phyloP scores from a whole-genome alignment of 2,329 filamentous ascomycete species.

The Mariannaea sp. region DNA sequence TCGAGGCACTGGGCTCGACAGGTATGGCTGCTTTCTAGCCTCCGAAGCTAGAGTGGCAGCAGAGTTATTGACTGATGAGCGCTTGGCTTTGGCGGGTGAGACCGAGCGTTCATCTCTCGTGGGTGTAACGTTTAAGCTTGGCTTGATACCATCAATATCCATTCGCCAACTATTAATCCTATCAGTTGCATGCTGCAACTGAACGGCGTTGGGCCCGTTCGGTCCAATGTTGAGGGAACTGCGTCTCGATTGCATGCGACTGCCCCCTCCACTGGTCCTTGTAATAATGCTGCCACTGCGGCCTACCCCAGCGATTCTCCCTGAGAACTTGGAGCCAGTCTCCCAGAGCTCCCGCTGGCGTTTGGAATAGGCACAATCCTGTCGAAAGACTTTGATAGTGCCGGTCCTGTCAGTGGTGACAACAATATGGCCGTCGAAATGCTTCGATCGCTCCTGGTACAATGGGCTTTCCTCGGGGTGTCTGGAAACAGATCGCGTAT shows the following conservation, averaged over 20 bases:
- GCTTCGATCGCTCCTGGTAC: conserved; percentile 76
- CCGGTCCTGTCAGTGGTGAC: conserved; percentile 89
- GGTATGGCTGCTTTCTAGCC: conserved; percentile 51
- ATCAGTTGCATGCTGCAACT: conserved; percentile 58
- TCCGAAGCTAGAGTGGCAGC: conserved; percentile 51
- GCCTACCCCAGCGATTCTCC: conserved; percentile 65
- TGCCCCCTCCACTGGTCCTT: conserved; percentile 54
- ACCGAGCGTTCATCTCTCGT: conserved; percentile 58
- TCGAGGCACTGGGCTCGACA: conserved; percentile 35
- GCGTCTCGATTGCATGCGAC: conserved; percentile 55
- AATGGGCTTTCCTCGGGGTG: conserved; percentile 72
- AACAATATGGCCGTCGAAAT: conserved; percentile 85
- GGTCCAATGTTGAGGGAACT: conserved; percentile 54
- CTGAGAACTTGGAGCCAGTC: conserved; percentile 75
- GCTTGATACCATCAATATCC: conserved; percentile 54
- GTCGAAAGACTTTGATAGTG: conserved; percentile 90
- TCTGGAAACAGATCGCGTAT: conserved; percentile 39
- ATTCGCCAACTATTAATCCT: conserved; percentile 90
- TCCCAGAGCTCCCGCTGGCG: conserved; percentile 80
- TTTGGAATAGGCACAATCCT: conserved; percentile 87
- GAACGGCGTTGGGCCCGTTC: conserved; percentile 33
- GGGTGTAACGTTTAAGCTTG: conserved; percentile 47
- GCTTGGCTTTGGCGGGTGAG: conserved; percentile 55
- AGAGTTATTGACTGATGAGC: conserved; percentile 45
- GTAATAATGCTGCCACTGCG: conserved; percentile 62